Conservation (phyloP, 2,329 filamentous ascomycete species). For the Lecanoromycetidae sp. region DNA sequence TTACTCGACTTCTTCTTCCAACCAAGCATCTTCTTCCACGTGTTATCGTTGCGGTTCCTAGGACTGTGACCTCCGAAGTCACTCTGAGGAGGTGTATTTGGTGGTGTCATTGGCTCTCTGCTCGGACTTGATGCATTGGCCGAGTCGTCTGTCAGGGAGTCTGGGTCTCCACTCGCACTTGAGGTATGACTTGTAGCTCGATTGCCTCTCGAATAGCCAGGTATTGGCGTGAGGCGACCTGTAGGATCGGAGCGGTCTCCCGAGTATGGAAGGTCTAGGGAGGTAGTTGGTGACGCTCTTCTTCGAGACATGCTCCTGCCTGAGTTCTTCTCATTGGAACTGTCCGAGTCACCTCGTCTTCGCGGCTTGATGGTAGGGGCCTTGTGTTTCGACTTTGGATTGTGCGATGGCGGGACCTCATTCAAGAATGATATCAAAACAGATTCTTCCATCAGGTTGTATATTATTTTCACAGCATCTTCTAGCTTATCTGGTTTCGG, state of each 20-base stretch:
- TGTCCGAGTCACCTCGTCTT: conserved; percentile 14
- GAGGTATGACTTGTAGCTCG: conserved; percentile 14
- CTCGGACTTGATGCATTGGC: conserved; percentile 16
- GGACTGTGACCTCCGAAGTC: conserved; percentile 19
- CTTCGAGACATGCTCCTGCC: conserved; percentile 15
- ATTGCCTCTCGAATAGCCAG: conserved; percentile 4
- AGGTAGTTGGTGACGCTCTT: conserved; percentile 14
- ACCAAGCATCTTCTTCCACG: conserved; percentile 20
- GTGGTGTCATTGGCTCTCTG: conserved; percentile 19
- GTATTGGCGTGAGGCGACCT: conserved; percentile 11
- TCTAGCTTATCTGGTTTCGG: conserved; percentile 70
- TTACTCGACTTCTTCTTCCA: conserved; percentile 19
- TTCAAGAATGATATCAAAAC: conserved; percentile 88
- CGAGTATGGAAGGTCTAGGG: conserved; percentile 8
- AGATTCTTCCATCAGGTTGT: conserved; percentile 95
- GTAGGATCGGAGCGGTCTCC: conserved; percentile 9
- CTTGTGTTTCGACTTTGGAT: conserved; percentile 1
- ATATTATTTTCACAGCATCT: conserved; percentile 73
- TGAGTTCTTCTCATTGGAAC: conserved; percentile 15
- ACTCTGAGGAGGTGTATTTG: conserved; percentile 17
- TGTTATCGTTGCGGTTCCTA: conserved; percentile 15
- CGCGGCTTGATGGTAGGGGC: conserved; percentile 1
- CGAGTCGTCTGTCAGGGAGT: conserved; percentile 17
- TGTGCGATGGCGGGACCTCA: conserved; percentile 17
- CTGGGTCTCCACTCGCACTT: conserved; percentile 15